phyloP scores from a whole-genome alignment of 2,329 filamentous ascomycete species.

The Exophiala spinifera region DNA sequence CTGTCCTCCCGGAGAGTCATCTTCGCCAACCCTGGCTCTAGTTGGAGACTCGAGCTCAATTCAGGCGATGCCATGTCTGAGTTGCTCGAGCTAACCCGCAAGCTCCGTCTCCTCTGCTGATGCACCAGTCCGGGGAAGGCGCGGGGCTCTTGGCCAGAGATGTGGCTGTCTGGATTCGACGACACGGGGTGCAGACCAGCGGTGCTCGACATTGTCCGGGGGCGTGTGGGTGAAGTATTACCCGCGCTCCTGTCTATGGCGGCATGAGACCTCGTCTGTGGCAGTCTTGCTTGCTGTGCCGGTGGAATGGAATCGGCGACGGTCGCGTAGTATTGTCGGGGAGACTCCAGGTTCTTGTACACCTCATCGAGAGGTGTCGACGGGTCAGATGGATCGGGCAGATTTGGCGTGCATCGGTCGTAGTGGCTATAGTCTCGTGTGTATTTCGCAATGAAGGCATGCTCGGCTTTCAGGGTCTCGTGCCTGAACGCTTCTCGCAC shows the following conservation, averaged over 20 bases:
- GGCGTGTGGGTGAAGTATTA: constrained; percentile 22
- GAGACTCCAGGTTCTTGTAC: constrained; percentile 24
- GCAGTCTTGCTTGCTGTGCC: constrained; percentile 21
- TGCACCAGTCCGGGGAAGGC: constrained; percentile 46
- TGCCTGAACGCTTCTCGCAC: constrained; percentile 86
- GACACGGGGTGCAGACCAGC: constrained; percentile 8
- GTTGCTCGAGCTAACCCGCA: constrained; percentile 25
- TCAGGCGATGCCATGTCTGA: constrained; percentile 25
- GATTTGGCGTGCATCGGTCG: constrained; percentile 26
- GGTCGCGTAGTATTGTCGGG: constrained; percentile 28
- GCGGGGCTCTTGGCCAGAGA: constrained; percentile 35
- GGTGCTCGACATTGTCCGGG: constrained; percentile 20
- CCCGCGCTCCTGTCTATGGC: constrained; percentile 4
- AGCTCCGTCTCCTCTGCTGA: constrained; percentile 33
- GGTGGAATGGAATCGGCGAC: constrained; percentile 26
- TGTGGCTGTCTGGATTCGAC: constrained; percentile 19
- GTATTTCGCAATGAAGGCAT: constrained; percentile 55
- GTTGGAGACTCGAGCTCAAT: constrained; percentile 24
- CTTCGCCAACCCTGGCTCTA: constrained; percentile 28
- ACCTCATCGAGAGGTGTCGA: constrained; percentile 22
- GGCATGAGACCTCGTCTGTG: constrained; percentile 15
- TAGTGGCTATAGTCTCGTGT: constrained; percentile 29
- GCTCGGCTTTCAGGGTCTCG: constrained; percentile 79
- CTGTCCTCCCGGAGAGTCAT: constrained; percentile 23
- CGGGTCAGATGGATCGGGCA: constrained; percentile 23